Base-by-base conservation (phyloP, 768 basidiomycete genomes). In the Lactarius quietus region DNA sequence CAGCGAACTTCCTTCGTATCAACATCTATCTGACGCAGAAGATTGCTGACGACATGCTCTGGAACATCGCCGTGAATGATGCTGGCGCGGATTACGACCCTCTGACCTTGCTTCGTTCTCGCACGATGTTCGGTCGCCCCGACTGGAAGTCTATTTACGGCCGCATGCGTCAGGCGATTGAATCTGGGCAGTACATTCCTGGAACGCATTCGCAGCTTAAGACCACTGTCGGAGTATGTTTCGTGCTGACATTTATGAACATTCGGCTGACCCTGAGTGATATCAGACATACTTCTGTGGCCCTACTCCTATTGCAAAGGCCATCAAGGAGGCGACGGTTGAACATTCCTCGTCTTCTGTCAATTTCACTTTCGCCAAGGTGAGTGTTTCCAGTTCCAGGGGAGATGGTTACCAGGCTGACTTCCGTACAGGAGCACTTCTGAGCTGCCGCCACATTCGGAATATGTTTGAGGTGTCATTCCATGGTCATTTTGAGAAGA, bases 1-100 rank as follows among this genome's bases (percentile, higher is more conserved):
- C 70, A 93, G 93, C 93, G 72, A 90, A 93, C 79, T 95, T 96
- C 81, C 81, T 96, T 61, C 90, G 88, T 63, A 95, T 98, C 80
- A 91, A 91, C 70, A 86, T 95, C 70, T 95, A 94, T 76, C 81
- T 95, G 66, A 95, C 93, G 12, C 88, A 92, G 76, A 92, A 90
- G 80, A 84, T 95, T 69, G 79, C 80, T 65, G 86, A 93, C 72
- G 87, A 93, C 76, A 92, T 92, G 89, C 80, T 95, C 51, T 93
- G 91, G 89, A 95, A 95, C 74, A 91, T 95, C 65, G 88, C 90
- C 20, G 84, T 96, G 68, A 94, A 95, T 71, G 89, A 93, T 70
- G 87, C 86, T 26, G 90, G 89, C 62, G 86, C 90, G 7, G 88
- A 91, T 59, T 92, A 91, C 73, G 93, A 95, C 73, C 92, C 94